Percentiles rank a stretch among this genome's conserved stretches.
Evolutionary conservation across 1,284 basidiomycete genomes (phyloP).

Genomic region (Cutaneotrichosporon cyanovorans): DNA sequence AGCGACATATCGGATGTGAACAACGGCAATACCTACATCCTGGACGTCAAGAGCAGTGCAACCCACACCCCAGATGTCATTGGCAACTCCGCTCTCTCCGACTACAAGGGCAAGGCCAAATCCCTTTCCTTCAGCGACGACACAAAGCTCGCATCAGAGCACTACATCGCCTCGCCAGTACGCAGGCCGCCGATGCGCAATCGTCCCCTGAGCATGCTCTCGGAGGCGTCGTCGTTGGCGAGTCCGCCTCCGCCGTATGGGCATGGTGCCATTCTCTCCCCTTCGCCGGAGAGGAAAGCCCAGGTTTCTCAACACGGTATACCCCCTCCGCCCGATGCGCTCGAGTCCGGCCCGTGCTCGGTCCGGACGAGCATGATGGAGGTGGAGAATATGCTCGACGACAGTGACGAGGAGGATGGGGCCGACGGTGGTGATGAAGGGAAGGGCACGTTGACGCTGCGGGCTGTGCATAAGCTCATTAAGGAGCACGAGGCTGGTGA

Average conservation of each 20-base stretch:
- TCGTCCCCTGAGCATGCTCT: constrained; percentile 10
- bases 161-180: neutral
- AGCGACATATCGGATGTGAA: too few relatives aligned
- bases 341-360: constrained; percentile 16
- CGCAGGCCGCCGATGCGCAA: neutral
- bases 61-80: too few relatives aligned
- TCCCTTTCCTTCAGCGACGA: neutral
- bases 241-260: constrained; percentile 12
- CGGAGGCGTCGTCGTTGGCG: neutral
- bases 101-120: neutral
- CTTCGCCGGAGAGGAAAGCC: neutral
- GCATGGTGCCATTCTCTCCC: neutral
- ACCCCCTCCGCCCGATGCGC: constrained; percentile 8
- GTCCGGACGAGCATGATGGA: constrained; percentile 13
- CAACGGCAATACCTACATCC: too few relatives aligned
- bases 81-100: too few relatives aligned
- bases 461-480: constrained; percentile 11
- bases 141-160: neutral
- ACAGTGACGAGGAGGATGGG: constrained; percentile 2
- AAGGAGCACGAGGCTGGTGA: constrained; percentile 12
- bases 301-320: neutral
- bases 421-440: constrained; percentile 4
- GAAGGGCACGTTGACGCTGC: constrained; percentile 11
- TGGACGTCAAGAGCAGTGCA: too few relatives aligned
- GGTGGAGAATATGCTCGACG: constrained; percentile 1